These are phyloP conservation scores for Capsaspora owczarzaki DNA, from an alignment of 78 protist species.

Conservation along the genomic window DNA sequence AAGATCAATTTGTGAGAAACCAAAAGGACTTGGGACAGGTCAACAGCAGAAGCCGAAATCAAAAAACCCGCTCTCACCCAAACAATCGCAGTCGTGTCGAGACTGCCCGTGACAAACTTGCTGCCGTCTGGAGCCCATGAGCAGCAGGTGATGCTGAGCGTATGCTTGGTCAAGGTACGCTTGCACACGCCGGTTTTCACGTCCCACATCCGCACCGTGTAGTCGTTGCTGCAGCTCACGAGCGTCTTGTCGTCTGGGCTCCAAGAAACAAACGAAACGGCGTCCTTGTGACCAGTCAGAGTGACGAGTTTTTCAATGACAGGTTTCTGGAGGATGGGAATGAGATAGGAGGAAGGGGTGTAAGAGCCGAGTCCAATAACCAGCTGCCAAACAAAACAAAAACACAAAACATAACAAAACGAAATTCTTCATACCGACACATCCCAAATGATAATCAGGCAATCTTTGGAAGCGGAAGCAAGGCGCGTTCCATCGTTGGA, in stretches of 20 bases:
- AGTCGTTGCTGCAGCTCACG: conserved; percentile 30
- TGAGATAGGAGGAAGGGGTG: no score
- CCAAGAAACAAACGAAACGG: background rate
- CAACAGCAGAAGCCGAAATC: no score
- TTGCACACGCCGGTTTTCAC: background rate
- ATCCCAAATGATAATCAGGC: conserved; percentile 49
- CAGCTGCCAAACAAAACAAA: background rate
- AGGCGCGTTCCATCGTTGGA: conserved; percentile 47
- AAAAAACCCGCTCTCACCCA: conserved; percentile 4
- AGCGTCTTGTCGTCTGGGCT: conserved; percentile 28
- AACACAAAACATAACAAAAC: background rate
- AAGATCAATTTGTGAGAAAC: background rate
- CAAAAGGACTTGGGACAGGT: background rate
- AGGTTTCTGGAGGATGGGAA: no score
- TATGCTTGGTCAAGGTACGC: conserved; percentile 36
- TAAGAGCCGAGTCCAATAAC: no score
- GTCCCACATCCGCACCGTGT: conserved; percentile 20
- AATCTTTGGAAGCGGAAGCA: conserved; percentile 65
- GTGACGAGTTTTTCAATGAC: no score
- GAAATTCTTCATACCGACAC: background rate
- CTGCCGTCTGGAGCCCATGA: conserved; percentile 61
- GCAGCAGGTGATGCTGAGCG: conserved; percentile 41
- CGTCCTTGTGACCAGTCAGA: background rate
- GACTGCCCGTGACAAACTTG: conserved; percentile 40
- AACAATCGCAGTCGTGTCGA: conserved; percentile 32